These are phyloP conservation scores for Leccinum pallidistipes DNA, from an alignment of 1,284 basidiomycete species.

Conservation along the genomic window DNA sequence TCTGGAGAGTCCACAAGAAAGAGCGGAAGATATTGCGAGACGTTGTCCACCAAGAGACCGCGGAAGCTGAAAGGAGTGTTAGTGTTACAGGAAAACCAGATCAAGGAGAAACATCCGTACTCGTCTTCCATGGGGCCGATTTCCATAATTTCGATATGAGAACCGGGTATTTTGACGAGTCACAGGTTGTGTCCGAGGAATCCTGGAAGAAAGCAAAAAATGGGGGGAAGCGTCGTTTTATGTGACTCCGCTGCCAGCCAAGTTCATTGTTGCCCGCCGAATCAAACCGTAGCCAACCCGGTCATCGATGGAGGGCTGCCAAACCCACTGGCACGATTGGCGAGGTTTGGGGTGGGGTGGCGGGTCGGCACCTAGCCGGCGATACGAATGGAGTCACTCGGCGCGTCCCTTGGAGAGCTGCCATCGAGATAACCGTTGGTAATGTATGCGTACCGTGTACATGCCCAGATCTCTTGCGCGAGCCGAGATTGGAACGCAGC, in stretches of 20 bases:
- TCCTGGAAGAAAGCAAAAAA: neutral
- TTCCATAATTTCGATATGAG: neutral
- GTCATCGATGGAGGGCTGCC: neutral
- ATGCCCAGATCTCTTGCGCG: neutral
- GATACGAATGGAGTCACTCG: neutral
- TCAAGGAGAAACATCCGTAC: neutral
- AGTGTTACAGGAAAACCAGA: neutral
- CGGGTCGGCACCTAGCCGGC: neutral
- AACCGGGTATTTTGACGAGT: neutral
- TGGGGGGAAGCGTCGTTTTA: neutral
- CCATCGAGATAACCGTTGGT: neutral
- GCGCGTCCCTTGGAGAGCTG: slow-evolving; percentile 2
- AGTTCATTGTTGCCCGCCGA: neutral
- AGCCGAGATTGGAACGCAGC: neutral
- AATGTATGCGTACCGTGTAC: neutral
- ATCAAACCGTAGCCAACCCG: neutral
- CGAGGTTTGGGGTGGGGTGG: neutral
- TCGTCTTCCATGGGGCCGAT: neutral
- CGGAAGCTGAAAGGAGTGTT: neutral
- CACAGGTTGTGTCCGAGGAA: neutral
- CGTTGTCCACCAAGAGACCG: neutral
- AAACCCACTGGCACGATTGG: neutral
- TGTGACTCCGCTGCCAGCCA: neutral
- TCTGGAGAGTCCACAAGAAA: slow-evolving; percentile 7
- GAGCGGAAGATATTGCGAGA: neutral